These are phyloP conservation scores for Adansonia gregorii DNA, from an alignment of 441 rosid species.

Conservation along the genomic window DNA sequence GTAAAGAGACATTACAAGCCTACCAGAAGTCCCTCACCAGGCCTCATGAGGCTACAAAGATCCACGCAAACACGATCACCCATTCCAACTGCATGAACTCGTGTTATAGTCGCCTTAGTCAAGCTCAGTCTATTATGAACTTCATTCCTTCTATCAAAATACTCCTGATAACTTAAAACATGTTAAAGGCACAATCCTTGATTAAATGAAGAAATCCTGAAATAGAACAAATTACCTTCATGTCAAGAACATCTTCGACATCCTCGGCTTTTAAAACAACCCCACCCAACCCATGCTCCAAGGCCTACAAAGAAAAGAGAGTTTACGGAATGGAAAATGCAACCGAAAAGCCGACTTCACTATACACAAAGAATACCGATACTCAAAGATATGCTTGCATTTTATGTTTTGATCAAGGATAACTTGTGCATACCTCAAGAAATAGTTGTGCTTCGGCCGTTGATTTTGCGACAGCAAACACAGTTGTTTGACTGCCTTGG, in stretches of 20 bases:
- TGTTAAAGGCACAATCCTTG: conserved; percentile 38
- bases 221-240: conserved; percentile 54
- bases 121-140: conserved; percentile 56
- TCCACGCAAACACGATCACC: conserved; percentile 95
- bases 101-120: conserved; percentile 64
- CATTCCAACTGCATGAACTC: conserved; percentile 70
- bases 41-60: conserved; percentile 91
- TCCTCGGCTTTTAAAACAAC: conserved; percentile 68
- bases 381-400: not conserved
- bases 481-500: conserved; percentile 72
- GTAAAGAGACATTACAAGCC: conserved; percentile 31
- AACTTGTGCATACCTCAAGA: conserved; percentile 59
- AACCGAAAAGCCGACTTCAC: conserved; percentile 2
- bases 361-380: not conserved
- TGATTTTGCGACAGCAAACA: conserved; percentile 69
- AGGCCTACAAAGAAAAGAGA: conserved; percentile 51
- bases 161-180: conserved; percentile 54
- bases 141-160: conserved; percentile 78
- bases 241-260: conserved; percentile 59
- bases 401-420: conserved; percentile 10
- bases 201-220: conserved; percentile 11
- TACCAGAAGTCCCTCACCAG: conserved; percentile 94
- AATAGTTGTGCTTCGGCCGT: conserved; percentile 67
- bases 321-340: not conserved
- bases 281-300: conserved; percentile 85